These are phyloP conservation scores for Senecio squalidus DNA, from an alignment of 140 eudicot species.

Conservation along the genomic window DNA sequence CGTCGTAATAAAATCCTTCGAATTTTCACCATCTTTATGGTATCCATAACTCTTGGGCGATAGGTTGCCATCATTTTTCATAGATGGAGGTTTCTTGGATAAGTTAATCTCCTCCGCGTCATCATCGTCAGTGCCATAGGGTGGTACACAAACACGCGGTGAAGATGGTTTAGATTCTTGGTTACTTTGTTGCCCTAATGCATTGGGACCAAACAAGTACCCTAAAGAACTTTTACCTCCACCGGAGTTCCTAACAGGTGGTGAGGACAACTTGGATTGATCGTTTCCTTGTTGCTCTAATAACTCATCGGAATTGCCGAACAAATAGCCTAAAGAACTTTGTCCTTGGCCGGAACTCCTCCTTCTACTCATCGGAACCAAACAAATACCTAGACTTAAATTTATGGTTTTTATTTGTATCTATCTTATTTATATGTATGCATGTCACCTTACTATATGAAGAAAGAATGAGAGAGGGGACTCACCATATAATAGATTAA, in stretches of 20 bases:
- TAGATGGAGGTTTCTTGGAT: constrained; percentile 12
- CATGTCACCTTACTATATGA: neutral
- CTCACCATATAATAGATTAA: neutral
- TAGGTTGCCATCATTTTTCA: constrained; percentile 11
- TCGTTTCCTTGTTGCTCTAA: constrained; percentile 8
- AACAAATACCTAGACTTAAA: neutral
- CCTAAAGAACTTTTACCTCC: constrained; percentile 72
- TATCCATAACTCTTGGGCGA: constrained; percentile 22
- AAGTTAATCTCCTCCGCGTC: constrained; percentile 13
- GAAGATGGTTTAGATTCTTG: constrained; percentile 17
- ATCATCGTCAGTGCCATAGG: constrained; percentile 54
- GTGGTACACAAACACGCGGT: constrained; percentile 33
- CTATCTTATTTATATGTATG: neutral
- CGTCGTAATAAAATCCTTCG: constrained; percentile 30
- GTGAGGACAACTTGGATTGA: constrained; percentile 18
- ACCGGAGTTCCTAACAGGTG: constrained; percentile 30
- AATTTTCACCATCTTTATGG: constrained; percentile 32
- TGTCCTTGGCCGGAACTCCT: constrained; percentile 55
- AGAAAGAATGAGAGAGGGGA: constrained; percentile 13
- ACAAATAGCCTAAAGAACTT: constrained; percentile 52
- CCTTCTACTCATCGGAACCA: constrained; percentile 41
- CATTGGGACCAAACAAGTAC: constrained; percentile 46
- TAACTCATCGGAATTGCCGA: constrained; percentile 23
- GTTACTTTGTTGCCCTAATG: constrained; percentile 15
- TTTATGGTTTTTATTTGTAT: neutral